A percentile compares a stretch with the other conserved stretches of the same genome.
These are phyloP conservation scores for Diaporthe vaccinii DNA, from an alignment of 2,329 filamentous ascomycete species.

Conservation along the genomic window DNA sequence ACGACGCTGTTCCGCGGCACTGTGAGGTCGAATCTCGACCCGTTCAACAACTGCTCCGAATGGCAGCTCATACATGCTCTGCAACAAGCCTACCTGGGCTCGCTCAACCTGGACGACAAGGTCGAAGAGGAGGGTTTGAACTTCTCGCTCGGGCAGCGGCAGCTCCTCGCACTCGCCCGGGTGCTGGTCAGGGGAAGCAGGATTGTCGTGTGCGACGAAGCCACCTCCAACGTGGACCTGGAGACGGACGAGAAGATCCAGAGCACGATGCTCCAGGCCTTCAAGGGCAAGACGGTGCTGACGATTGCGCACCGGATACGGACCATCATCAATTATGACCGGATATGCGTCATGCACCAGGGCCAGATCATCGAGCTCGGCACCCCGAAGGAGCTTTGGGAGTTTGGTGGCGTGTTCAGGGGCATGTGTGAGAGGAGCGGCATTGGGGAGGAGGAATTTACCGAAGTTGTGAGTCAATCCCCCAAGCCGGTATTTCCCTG, in stretches of 20 bases:
- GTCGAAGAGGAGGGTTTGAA: conserved; percentile 78
- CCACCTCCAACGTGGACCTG: conserved; percentile 82
- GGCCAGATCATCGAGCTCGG: conserved; percentile 79
- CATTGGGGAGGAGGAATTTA: conserved; percentile 68
- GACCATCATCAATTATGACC: conserved; percentile 80
- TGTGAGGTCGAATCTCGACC: conserved; percentile 22
- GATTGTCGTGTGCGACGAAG: conserved; percentile 83
- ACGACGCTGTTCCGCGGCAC: conserved; percentile 80
- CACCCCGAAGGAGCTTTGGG: conserved; percentile 67
- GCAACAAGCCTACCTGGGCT: neutral
- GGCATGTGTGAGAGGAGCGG: conserved; percentile 91
- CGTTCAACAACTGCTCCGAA: conserved; percentile 25
- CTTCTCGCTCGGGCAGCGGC: conserved; percentile 76
- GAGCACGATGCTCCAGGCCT: conserved; percentile 72
- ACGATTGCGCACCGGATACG: conserved; percentile 51
- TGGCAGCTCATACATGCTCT: conserved; percentile 18
- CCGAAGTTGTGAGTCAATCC: neutral
- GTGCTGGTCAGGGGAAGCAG: conserved; percentile 79
- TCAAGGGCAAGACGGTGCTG: conserved; percentile 31
- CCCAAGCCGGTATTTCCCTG: neutral
- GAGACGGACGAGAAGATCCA: conserved; percentile 81
- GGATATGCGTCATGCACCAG: conserved; percentile 80
- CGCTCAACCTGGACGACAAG: conserved; percentile 66
- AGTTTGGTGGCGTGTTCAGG: conserved; percentile 79
- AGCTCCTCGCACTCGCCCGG: conserved; percentile 79